Evolutionary conservation across 2,329 filamentous ascomycete species (phyloP).

Genomic region (Fusarium gaditjirri): DNA sequence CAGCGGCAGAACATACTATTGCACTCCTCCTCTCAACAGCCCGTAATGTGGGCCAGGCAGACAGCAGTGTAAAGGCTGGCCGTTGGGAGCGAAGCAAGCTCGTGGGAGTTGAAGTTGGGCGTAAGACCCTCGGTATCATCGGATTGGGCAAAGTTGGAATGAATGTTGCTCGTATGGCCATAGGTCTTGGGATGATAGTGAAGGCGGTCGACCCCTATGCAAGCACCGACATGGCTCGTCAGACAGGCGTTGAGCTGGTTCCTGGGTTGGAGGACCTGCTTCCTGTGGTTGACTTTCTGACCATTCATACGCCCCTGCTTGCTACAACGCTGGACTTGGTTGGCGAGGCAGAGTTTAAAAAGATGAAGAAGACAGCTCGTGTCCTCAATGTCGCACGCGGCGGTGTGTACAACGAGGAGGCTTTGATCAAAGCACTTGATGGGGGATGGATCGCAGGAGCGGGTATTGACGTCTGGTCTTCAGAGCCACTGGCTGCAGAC

Average conservation of each 20-base stretch:
- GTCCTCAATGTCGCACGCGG: conserved; percentile 84
- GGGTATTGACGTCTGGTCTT: conserved; percentile 82
- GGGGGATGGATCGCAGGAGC: conserved; percentile 78
- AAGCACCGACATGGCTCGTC: conserved; percentile 74
- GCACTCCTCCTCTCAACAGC: conserved; percentile 79
- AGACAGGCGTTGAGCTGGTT: conserved; percentile 74
- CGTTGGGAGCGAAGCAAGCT: conserved; percentile 80
- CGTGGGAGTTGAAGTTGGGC: conserved; percentile 80
- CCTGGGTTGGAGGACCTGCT: conserved; percentile 68
- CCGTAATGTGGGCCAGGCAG: conserved; percentile 77
- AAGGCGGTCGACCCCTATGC: conserved; percentile 82
- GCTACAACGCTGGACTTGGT: conserved; percentile 82
- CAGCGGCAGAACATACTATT: conserved; percentile 82
- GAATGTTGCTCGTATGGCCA: conserved; percentile 82
- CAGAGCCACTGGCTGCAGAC: conserved; percentile 69
- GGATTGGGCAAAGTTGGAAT: conserved; percentile 86
- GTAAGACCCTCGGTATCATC: conserved; percentile 80
- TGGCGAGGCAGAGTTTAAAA: conserved; percentile 70
- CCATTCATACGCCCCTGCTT: conserved; percentile 82
- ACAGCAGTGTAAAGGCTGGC: conserved; percentile 74
- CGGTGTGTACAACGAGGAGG: conserved; percentile 81
- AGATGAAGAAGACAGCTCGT: conserved; percentile 78
- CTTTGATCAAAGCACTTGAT: conserved; percentile 76
- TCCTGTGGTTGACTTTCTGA: conserved; percentile 77
- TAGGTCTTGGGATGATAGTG: conserved; percentile 80